Evolutionary conservation across 495 filamentous ascomycete genomes (phyloP), one percentile per base, ranked within the genome.

Genomic region (Penicillium daleae): DNA sequence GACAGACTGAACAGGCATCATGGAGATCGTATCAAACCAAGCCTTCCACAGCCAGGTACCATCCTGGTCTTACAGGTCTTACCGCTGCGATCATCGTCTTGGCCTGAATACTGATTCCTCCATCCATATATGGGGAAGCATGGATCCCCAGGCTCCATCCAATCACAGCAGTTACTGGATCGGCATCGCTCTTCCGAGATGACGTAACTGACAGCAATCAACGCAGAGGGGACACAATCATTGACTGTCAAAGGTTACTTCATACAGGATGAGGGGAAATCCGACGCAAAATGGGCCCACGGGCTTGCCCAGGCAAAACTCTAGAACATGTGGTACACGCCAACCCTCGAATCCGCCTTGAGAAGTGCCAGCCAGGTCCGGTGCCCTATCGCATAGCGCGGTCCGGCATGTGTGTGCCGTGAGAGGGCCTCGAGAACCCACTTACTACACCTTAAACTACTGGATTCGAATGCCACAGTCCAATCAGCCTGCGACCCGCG

Each of bases 181-280:
- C 63, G 66, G 63, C 68, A 64, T 60, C 55, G 56, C 51, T 9
- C 19, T 67, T 37, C 67, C 68, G 66, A 66, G 56, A 71, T 71
- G 68, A 71, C 68, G 68, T 71, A 69, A 57, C 50, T 27, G 42
- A 44, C 37, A 37, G 21, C 40, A 44, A 57, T 46, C 39, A 57
- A 24, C 27, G 8, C n/a, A 33, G 27, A 21, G 24, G 24, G 21
- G n/a, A 31, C 7, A 31, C 29, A 31, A 22, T 44, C n/a, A 44
- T 44, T 2, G n/a, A 44, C 19, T 7, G 21, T 46, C 42, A 21
- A 37, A 56, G 35, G 53, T 56, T 29, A 39, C 13, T 39, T 39
- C 35, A 50, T 26, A 10, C 24, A 27, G 22, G 13, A 50, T 26
- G 46, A 50, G 22, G 46, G n/a, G 46, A 50, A 29, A 22, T 50